A percentile compares a stretch with the other conserved stretches of the same genome.
Conservation (phyloP, 371 early-diverging fungal species). For the Mucor irregularis region DNA sequence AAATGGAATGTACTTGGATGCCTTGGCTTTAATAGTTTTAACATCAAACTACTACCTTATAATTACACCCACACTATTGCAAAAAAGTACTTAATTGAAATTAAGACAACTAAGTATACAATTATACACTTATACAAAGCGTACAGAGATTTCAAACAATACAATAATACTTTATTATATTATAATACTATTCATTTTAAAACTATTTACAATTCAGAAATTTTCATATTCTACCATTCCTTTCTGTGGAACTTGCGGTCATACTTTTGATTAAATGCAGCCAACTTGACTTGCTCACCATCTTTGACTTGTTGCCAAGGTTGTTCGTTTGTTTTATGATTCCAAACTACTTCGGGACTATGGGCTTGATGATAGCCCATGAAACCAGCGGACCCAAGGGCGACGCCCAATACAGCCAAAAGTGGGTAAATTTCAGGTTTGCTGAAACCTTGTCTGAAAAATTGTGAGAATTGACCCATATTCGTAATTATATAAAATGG, state of each 20-base stretch:
- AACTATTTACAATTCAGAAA: too few relatives aligned
- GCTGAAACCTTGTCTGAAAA: conserved; percentile 25
- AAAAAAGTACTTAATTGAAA: too few relatives aligned
- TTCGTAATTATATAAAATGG: not conserved
- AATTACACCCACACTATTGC: too few relatives aligned
- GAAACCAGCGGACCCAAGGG: conserved; percentile 29
- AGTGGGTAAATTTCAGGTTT: conserved; percentile 43
- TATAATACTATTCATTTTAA: too few relatives aligned
- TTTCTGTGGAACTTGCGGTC: conserved; percentile 28
- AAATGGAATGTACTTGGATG: conserved; percentile 89
- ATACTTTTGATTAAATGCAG: conserved; percentile 38
- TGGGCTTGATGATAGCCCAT: conserved; percentile 28
- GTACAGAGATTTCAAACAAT: too few relatives aligned
- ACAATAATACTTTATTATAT: too few relatives aligned
- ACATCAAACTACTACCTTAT: not conserved
- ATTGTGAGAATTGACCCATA: conserved; percentile 20
- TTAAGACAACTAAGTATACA: too few relatives aligned
- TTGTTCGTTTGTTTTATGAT: conserved; percentile 22
- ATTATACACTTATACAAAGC: too few relatives aligned
- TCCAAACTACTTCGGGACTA: conserved; percentile 46
- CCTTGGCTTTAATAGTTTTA: conserved; percentile 79
- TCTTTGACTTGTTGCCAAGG: conserved; percentile 33
- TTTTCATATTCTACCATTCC: conserved; percentile 22
- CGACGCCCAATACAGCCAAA: conserved; percentile 27
- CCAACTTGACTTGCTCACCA: conserved; percentile 45